Conservation (phyloP, 805 yeast species). For the Candida piceae region DNA sequence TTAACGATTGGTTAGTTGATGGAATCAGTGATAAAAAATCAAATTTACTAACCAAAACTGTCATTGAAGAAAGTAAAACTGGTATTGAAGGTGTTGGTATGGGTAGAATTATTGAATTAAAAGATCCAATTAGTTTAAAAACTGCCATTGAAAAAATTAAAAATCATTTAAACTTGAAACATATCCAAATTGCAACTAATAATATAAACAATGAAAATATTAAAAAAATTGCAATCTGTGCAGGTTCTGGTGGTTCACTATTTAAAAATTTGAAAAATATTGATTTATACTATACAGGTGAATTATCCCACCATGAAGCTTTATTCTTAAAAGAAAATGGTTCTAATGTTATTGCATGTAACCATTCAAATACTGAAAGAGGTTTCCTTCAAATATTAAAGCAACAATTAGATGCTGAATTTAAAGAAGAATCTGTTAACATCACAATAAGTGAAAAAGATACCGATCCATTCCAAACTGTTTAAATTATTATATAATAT, state of each 20-base stretch:
- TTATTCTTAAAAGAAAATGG: slow-evolving; percentile 68
- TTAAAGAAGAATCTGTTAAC: slow-evolving; percentile 28
- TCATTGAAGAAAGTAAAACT: slow-evolving; percentile 40
- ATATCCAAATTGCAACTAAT: slow-evolving; percentile 58
- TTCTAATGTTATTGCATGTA: slow-evolving; percentile 66
- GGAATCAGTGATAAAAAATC: slow-evolving; percentile 35
- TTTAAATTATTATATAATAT: too few relatives aligned
- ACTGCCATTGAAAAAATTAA: slow-evolving; percentile 51
- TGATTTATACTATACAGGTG: slow-evolving; percentile 87
- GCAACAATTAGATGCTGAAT: slow-evolving; percentile 36
- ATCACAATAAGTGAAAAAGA: slow-evolving; percentile 53
- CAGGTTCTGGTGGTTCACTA: slow-evolving; percentile 89
- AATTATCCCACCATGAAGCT: slow-evolving; percentile 89
- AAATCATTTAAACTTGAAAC: slow-evolving; percentile 40
- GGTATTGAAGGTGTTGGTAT: slow-evolving; percentile 61
- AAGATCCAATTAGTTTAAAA: slow-evolving; percentile 36
- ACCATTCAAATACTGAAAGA: slow-evolving; percentile 91
- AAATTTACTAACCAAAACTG: slow-evolving; percentile 18
- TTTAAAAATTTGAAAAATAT: slow-evolving; percentile 52
- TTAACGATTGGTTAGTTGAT: slow-evolving; percentile 83
- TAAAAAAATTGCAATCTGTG: slow-evolving; percentile 74
- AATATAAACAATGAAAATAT: slow-evolving; percentile 31
- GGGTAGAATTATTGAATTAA: slow-evolving; percentile 65
- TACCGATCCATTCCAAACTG: slow-evolving; percentile 68
- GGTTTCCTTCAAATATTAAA: slow-evolving; percentile 62